Evolutionary conservation across 768 basidiomycete species (phyloP), one percentile per base, ranked within the genome.

Genomic region (Pluteus cervinus): DNA sequence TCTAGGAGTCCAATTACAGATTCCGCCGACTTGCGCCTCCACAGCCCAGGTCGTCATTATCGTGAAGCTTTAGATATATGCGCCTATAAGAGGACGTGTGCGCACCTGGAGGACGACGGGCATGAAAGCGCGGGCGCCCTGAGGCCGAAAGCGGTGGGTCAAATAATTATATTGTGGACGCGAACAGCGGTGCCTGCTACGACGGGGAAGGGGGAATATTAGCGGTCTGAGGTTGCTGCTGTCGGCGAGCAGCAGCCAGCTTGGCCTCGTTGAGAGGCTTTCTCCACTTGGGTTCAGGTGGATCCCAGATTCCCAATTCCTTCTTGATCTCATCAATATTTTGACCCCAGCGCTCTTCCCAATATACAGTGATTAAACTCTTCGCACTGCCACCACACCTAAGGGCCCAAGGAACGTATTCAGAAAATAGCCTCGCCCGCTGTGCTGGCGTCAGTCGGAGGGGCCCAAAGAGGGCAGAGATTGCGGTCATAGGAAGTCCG

Each of bases 261-360:
- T 74, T 75, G 14, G 78, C 77, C 54, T 86, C 81, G 30, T 63
- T 69, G 25, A 86, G 60, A 24, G 78, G 75, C 48, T 71, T 75
- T 41, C 79, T 72, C 76, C 85, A 87, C 45, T 65, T 68, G 34
- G 80, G 76, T 40, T 75, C 65, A 7, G 92, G 90, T 9, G 90
- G 83, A 47, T 88, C 81, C 76, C 77, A 81, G 11, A 94, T 73
- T 7, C 92, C 87, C 15, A 96, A 65, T 53, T 96, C 90, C 44
- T 63, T 71, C 63, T 89, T 83, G 63, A 99, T 69, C 33, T 90
- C 87, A 1, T 76, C 78, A 1, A 94, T 58, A 43, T 85, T 71
- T 59, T 88, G 80, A 36, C 76, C 76, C 94, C 93, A 98, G 37
- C 92, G 66, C 58, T 90, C 73, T 61, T 98, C 96, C 94, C 96